These are phyloP conservation scores for Penicillium sp. DNA, from an alignment of 2,329 filamentous ascomycete species.

Conservation along the genomic window DNA sequence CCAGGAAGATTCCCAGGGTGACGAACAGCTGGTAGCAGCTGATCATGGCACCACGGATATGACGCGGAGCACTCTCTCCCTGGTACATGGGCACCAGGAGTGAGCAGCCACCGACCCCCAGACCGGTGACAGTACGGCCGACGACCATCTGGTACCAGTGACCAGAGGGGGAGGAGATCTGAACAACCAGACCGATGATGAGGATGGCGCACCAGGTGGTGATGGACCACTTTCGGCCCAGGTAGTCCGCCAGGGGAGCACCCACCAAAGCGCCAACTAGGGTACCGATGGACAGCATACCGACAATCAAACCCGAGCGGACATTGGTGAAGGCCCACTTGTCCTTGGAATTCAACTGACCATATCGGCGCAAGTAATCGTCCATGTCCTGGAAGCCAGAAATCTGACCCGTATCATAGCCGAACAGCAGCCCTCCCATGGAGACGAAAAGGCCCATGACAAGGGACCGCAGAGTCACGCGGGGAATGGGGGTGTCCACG, in stretches of 20 bases:
- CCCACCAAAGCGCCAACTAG: slow-evolving; percentile 42
- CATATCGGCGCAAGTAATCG: slow-evolving; percentile 43
- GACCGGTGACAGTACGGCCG: slow-evolving; percentile 45
- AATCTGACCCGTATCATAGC: slow-evolving; percentile 48
- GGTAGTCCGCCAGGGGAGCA: slow-evolving; percentile 42
- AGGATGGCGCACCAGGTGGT: slow-evolving; percentile 42
- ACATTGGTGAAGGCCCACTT: slow-evolving; percentile 40
- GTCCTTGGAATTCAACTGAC: slow-evolving; percentile 32
- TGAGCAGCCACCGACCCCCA: slow-evolving; percentile 46
- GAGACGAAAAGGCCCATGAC: slow-evolving; percentile 47
- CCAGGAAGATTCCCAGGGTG: slow-evolving; percentile 48
- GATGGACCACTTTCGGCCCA: slow-evolving; percentile 46
- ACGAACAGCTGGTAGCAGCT: slow-evolving; percentile 50
- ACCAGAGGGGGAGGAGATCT: slow-evolving; percentile 39
- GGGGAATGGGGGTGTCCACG: slow-evolving; percentile 33
- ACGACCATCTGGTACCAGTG: slow-evolving; percentile 46
- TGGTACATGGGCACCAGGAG: slow-evolving; percentile 49
- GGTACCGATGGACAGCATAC: slow-evolving; percentile 45
- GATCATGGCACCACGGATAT: slow-evolving; percentile 48
- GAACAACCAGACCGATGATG: slow-evolving; percentile 43
- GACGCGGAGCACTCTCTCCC: slow-evolving; percentile 46
- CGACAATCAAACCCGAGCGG: slow-evolving; percentile 45
- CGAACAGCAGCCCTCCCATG: slow-evolving; percentile 48
- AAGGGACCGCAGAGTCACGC: slow-evolving; percentile 38
- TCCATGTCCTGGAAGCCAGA: slow-evolving; percentile 45